Evolutionary conservation across 2,329 filamentous ascomycete genomes (phyloP), one percentile per base, ranked within the genome.

Genomic region (Fusarium sp.): DNA sequence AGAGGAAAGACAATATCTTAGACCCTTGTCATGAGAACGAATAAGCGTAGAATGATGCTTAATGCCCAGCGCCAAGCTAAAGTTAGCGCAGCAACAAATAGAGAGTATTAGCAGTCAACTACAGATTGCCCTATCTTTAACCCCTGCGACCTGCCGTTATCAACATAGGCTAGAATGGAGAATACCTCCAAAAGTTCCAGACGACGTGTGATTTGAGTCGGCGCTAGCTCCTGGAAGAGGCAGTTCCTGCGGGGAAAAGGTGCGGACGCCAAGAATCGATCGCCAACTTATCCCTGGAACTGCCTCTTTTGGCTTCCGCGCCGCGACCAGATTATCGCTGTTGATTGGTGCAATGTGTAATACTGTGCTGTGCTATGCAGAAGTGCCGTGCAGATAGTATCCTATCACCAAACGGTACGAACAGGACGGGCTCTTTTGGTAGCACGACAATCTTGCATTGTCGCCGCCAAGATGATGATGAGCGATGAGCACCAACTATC

Each of bases 131-230:
- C 39, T 53, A 53, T 53, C 41, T 20, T 20, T n/a, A 5, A 45
- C 37, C 49, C 59, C 40, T 73, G 53, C 53, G 62, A 73, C 71
- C 71, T 73, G 71, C 71, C 71, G 32, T 73, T 73, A 72, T 73
- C 58, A 74, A 71, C 57, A 56, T 71, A 72, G 71, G 50, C 35
- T 37, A 54, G 33, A 41, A 55, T 58, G 56, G 52, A 49, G 45
- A 65, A 65, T 59, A 26, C 50, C 56, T 57, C 45, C 61, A 60
- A 73, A 74, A 72, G 71, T 74, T 70, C 71, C 59, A 47, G 32
- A 30, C 26, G 58, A 67, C 41, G 54, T 70, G 64, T 65, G 64
- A 67, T 60, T 54, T 59, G 46, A 62, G 62, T 58, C 69, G 71
- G 71, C 58, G 62, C 61, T 67, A 57, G 62, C 46, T 71, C 51